Conservation (phyloP, 192 early-diverging fungal genomes). For the Coemansia aciculifera region DNA sequence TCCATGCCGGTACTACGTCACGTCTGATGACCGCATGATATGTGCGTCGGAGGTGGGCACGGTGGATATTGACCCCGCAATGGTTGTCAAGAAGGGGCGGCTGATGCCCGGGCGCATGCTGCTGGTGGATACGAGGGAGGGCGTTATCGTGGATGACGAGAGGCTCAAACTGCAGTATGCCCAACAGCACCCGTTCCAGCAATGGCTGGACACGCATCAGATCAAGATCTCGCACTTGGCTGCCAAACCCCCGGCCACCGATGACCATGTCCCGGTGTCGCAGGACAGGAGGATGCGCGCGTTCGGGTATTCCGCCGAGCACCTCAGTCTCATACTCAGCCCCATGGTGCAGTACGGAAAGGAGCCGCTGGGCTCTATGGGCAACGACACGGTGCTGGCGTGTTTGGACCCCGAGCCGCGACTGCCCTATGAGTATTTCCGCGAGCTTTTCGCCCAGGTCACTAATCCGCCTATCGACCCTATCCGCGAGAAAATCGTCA, state of each 20-base stretch:
- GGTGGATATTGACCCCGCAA: slow-evolving; percentile 76
- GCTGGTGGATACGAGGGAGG: slow-evolving; percentile 90
- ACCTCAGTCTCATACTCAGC: slow-evolving; percentile 81
- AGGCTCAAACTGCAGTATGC: slow-evolving; percentile 83
- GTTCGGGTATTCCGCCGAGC: slow-evolving; percentile 93
- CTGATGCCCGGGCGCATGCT: slow-evolving; percentile 96
- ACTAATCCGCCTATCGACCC: slow-evolving; percentile 99
- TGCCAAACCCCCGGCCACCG: slow-evolving; percentile 9
- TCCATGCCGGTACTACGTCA: slow-evolving; percentile 97
- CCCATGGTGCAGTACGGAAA: slow-evolving; percentile 93
- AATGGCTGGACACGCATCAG: slow-evolving; percentile 87
- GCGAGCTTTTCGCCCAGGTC: slow-evolving; percentile 96
- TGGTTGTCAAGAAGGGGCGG: slow-evolving; percentile 85
- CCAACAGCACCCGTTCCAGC: slow-evolving; percentile 67
- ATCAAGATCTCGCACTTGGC: slow-evolving; percentile 66
- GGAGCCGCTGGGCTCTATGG: slow-evolving; percentile 98
- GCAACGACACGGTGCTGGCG: slow-evolving; percentile 93
- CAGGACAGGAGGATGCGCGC: slow-evolving; percentile 77
- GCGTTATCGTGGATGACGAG: slow-evolving; percentile 86
- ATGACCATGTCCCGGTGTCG: slow-evolving; percentile 64
- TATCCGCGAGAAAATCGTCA: slow-evolving; percentile 97
- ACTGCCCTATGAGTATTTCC: slow-evolving; percentile 95
- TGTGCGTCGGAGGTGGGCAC: slow-evolving; percentile 97
- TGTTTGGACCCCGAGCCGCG: slow-evolving; percentile 87
- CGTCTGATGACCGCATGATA: slow-evolving; percentile 91